Evolutionary conservation across 306 rosid genomes (phyloP).

Genomic region (Citrullus mucosospermus): DNA sequence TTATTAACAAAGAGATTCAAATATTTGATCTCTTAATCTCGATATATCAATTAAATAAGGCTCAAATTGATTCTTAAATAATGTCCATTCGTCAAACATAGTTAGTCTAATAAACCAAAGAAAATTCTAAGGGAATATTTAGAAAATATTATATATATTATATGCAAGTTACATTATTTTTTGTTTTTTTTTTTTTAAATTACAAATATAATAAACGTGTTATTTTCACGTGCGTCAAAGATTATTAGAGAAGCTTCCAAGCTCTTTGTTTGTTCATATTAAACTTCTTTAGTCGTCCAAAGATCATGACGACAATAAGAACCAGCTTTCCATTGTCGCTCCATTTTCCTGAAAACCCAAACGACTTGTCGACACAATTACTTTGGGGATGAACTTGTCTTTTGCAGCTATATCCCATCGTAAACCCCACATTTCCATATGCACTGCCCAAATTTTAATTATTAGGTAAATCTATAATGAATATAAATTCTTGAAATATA

Average conservation of each 20-base stretch:
- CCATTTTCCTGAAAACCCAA: slow-evolving; percentile 44
- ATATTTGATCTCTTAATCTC: too few relatives aligned
- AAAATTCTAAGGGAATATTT: too few relatives aligned
- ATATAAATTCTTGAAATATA: too few relatives aligned
- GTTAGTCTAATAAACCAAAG: too few relatives aligned
- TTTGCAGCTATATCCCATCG: slow-evolving; percentile 50
- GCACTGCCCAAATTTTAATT: slow-evolving; percentile 24
- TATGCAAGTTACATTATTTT: neutral
- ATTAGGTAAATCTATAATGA: too few relatives aligned
- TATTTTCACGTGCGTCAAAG: neutral
- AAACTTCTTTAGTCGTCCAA: slow-evolving; percentile 60
- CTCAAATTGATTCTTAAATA: too few relatives aligned
- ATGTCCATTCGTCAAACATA: too few relatives aligned
- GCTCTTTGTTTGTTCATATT: slow-evolving; percentile 26
- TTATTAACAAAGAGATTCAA: too few relatives aligned
- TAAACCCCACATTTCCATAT: slow-evolving; percentile 63
- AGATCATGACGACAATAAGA: slow-evolving; percentile 45
- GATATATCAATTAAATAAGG: too few relatives aligned
- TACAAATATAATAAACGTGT: neutral
- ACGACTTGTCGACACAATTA: slow-evolving; percentile 31
- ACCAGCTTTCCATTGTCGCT: slow-evolving; percentile 34
- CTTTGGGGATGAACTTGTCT: slow-evolving; percentile 15
- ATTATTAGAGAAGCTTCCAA: neutral
- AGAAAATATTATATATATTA: neutral
- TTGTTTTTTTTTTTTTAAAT: neutral